These are phyloP conservation scores for Trypanosomatidae sp. DNA, from an alignment of 208 protist genomes.

Conservation along the genomic window DNA sequence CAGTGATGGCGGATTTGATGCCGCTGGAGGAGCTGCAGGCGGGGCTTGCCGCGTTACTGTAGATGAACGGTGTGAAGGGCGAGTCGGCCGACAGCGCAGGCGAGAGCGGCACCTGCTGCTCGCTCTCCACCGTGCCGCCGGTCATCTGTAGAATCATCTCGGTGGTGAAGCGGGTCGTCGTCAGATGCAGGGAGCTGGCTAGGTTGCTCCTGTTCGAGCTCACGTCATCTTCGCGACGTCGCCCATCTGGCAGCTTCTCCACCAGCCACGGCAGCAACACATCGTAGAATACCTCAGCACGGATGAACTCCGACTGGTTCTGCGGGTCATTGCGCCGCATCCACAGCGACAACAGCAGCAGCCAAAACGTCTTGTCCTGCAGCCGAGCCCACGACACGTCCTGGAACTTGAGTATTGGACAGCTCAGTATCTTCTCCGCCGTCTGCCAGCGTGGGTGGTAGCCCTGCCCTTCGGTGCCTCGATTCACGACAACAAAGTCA, in stretches of 20 bases:
- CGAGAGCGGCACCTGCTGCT: background rate
- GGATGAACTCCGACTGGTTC: slow-evolving; percentile 70
- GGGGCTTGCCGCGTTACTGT: slow-evolving; percentile 28
- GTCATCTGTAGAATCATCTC: slow-evolving; percentile 33
- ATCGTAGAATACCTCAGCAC: slow-evolving; percentile 85
- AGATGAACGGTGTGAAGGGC: slow-evolving; percentile 30
- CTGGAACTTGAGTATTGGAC: slow-evolving; percentile 53
- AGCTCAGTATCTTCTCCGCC: slow-evolving; percentile 51
- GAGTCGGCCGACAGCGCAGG: background rate
- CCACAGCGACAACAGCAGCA: slow-evolving; percentile 71
- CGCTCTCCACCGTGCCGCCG: background rate
- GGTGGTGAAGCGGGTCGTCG: slow-evolving; percentile 34
- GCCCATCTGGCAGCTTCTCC: slow-evolving; percentile 31
- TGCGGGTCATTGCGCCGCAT: slow-evolving; percentile 61
- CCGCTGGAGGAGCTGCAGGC: slow-evolving; percentile 43
- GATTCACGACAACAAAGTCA: slow-evolving; percentile 62
- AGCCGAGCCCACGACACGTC: slow-evolving; percentile 35
- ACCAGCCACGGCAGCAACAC: slow-evolving; percentile 80
- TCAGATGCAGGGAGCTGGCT: background rate
- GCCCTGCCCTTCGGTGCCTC: slow-evolving; percentile 40
- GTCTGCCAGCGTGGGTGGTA: slow-evolving; percentile 72
- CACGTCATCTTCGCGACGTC: background rate
- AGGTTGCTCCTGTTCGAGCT: background rate
- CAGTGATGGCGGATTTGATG: slow-evolving; percentile 51
- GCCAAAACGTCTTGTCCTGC: slow-evolving; percentile 62